phyloP scores from a whole-genome alignment of 768 basidiomycete species.

The Suillus lakei region DNA sequence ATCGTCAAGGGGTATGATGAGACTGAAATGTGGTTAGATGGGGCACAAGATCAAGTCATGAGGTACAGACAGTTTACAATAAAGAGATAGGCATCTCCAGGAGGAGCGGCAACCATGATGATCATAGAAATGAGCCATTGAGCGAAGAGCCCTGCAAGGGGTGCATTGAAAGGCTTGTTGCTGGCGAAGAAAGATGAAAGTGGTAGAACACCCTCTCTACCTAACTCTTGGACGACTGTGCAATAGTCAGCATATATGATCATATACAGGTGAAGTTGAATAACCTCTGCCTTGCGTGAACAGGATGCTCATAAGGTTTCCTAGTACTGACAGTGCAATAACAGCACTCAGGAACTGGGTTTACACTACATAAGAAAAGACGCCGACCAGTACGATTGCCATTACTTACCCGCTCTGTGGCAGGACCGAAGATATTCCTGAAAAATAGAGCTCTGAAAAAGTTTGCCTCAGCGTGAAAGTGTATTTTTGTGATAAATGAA shows the following conservation, averaged over 20 bases:
- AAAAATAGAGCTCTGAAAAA: constrained; percentile 67
- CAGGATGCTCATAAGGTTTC: constrained; percentile 64
- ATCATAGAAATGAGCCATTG: constrained; percentile 65
- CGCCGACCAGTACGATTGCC: not conserved
- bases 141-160: constrained; percentile 61
- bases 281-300: constrained; percentile 71
- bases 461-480: not conserved
- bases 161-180: constrained; percentile 73
- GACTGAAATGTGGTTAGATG: constrained; percentile 39
- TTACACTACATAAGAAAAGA: not conserved
- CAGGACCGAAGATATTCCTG: constrained; percentile 68
- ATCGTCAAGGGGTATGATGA: constrained; percentile 61
- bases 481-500: not conserved
- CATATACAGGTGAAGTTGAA: constrained; percentile 13
- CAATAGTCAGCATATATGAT: constrained; percentile 11
- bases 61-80: constrained; percentile 59
- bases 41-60: not conserved
- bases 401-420: constrained; percentile 56
- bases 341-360: constrained; percentile 60
- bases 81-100: constrained; percentile 79
- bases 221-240: constrained; percentile 73
- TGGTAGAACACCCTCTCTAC: constrained; percentile 72
- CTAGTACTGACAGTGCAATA: constrained; percentile 67
- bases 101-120: constrained; percentile 60
- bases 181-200: constrained; percentile 70